Base-by-base conservation (phyloP, 2,329 filamentous ascomycete species). In the Lasiodiplodia gonubiensis region DNA sequence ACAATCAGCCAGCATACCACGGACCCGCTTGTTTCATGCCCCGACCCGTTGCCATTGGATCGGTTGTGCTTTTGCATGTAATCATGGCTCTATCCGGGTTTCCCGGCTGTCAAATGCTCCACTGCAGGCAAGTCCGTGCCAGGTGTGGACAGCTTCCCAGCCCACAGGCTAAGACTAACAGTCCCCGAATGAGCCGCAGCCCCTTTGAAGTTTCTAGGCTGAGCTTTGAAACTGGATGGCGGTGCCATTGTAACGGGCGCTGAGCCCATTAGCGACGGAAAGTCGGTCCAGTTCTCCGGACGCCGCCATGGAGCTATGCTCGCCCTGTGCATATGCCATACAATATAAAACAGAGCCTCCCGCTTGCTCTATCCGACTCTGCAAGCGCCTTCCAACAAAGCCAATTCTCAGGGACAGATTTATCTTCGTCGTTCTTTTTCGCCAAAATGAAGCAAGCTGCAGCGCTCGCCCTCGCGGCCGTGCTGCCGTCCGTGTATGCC, bases 401-500 rank as follows among this genome's bases (percentile, higher is more conserved):
- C 59, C 46, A 18, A 23, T 42, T 61, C 46, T 51, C n/a, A 39
- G 30, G 21, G 14, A 52, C 59, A 46, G 12, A 39, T 37, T 30
- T 18, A 42, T 18, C 14, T 42, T 48, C 18, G 37, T 25, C 39
- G 33, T 23, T 30, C 23, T 48, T 42, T 52, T 16, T 64, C 25
- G 49, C 30, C 61, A 54, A 37, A 21, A 64, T 64, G 61, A 64
- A 64, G 51, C 61, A 53, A 27, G 21, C 35, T 23, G 51, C 52
- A 49, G 64, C 52, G 18, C 54, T 66, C 30, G 66, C 54, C n/a
- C 60, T 63, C 18, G 60, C 54, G 33, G 63, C 68, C 14, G 30
- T 68, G 8, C 48, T 55, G 35, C 42, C 68, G 12, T 39, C 37
- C 33, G 59, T 42, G 30, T 46, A 55, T 30, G 68, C 69, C 8